Percentiles rank a stretch among this genome's conserved stretches.
Evolutionary conservation across 495 filamentous ascomycete genomes (phyloP).

Genomic region (Poronia punctata): DNA sequence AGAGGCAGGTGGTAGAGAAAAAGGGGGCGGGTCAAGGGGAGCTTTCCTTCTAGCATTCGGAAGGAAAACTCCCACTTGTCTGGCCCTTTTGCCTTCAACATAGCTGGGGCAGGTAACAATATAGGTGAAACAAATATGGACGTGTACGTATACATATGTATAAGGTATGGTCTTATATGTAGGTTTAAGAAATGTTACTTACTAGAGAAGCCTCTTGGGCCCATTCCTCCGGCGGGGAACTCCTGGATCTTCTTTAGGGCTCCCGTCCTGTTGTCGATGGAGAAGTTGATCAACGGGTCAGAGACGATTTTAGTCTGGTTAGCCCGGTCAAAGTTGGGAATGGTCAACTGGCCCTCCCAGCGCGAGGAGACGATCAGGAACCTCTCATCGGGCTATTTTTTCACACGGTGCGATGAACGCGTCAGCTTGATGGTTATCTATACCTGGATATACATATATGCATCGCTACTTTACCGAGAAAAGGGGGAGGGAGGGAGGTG

Average conservation of each 20-base stretch:
- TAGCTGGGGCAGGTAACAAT: no score
- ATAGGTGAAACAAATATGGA: neutral
- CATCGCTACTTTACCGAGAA: no score
- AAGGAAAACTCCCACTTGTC: no score
- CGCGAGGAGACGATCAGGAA: conserved; percentile 62
- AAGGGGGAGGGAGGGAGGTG: neutral
- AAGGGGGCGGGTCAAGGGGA: no score
- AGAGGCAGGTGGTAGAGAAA: no score
- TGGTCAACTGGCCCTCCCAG: conserved; percentile 42
- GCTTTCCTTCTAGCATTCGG: no score
- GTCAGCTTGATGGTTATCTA: neutral
- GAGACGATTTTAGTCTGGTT: conserved; percentile 39
- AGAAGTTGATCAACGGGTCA: conserved; percentile 39
- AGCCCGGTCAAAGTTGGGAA: conserved; percentile 35
- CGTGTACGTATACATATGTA: no score
- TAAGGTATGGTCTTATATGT: no score
- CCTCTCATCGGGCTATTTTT: conserved; percentile 52
- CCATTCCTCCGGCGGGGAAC: conserved; percentile 49
- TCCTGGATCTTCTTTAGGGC: conserved; percentile 42
- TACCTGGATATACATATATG: neutral
- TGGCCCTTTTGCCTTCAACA: no score
- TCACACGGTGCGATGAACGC: conserved; percentile 1
- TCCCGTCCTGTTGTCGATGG: conserved; percentile 42
- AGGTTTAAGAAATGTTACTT: neutral
- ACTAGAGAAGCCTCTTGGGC: conserved; percentile 56